Evolutionary conservation across 148 eudicot genomes (phyloP).

Genomic region (Persicaria maculosa): DNA sequence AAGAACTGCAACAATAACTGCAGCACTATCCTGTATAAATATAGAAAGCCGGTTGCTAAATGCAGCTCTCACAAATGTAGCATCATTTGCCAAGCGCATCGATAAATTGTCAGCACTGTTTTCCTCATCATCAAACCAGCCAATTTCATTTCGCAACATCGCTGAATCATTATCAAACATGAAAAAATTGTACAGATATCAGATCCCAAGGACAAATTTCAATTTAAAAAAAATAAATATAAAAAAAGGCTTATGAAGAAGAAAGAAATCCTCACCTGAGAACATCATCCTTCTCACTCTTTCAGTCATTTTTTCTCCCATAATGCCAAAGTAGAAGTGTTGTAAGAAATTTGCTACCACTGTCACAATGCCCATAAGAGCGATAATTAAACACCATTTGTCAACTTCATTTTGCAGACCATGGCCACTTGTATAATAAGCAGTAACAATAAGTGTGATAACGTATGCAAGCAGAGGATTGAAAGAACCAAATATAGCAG

Average conservation of each 20-base stretch:
- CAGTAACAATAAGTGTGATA: slow-evolving; percentile 73
- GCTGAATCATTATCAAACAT: slow-evolving; percentile 37
- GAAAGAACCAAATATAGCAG: slow-evolving; percentile 96
- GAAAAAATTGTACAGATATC: neutral
- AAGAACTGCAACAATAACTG: slow-evolving; percentile 77
- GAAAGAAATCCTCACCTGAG: slow-evolving; percentile 49
- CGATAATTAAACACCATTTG: slow-evolving; percentile 95
- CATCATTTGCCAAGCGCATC: slow-evolving; percentile 98
- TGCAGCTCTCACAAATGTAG: slow-evolving; percentile 99
- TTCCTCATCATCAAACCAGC: slow-evolving; percentile 99
- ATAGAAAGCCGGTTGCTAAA: slow-evolving; percentile 97
- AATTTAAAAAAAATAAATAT: neutral
- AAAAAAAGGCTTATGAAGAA: slow-evolving; percentile 1
- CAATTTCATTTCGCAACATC: slow-evolving; percentile 95
- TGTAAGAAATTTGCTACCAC: slow-evolving; percentile 96
- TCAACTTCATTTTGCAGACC: slow-evolving; percentile 62
- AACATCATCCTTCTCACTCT: slow-evolving; percentile 99
- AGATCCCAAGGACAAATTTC: neutral
- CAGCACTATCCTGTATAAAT: slow-evolving; percentile 93
- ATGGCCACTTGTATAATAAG: slow-evolving; percentile 57
- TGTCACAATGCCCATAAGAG: slow-evolving; percentile 91
- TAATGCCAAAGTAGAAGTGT: slow-evolving; percentile 95
- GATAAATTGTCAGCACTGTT: slow-evolving; percentile 94
- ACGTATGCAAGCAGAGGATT: slow-evolving; percentile 98
- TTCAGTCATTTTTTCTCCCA: slow-evolving; percentile 99